Evolutionary conservation across 83 land plant genomes (phyloP), one percentile per base, ranked within the genome.

Genomic region (Isoetes engelmannii): DNA sequence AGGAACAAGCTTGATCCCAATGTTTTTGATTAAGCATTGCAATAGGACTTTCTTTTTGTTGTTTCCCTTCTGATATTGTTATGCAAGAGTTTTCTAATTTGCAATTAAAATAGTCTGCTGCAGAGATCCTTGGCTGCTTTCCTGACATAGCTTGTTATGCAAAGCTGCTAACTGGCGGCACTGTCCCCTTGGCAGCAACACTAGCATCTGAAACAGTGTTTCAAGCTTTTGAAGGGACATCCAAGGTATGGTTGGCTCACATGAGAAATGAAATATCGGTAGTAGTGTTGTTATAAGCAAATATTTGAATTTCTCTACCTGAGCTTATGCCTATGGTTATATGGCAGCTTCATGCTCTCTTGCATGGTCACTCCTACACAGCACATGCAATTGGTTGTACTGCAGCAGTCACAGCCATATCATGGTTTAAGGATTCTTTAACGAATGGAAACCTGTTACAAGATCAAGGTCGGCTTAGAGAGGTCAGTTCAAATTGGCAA

Each of bases 351-450:
- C 79, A 84, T 80, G 98, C 98, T 55, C 86, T 92, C 47, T 56
- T 92, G 47, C 98, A 92, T 83, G 98, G 98, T 37, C 98, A 92
- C 58, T 92, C 98, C 6, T 92, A 89, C 67, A 74, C 95, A 51
- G 98, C 84, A 50, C 96, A 92, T 83, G 87, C 98, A 6, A 68
- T 89, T 77, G 98, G 98, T 17, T 92, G 98, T 61, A 65, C 87
- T n/a, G 85, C 92, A 44, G 98, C 98, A 61, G 81, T 74, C 5
- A 82, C 79, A 71, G 74, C 96, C 17, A 80, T 92, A 0, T 80
- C 85, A 76, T 81, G 90, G 89, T 89, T 89, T 48, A 90, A 81
- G 69, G 83, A 92, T 77, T 85, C 86, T 18, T 17, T 44, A 19
- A 84, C 75, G 68, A 92, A 92, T 72, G 47, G 48, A 43, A 92